Conservation (phyloP, 345 rosid species). For the Acer negundo region DNA sequence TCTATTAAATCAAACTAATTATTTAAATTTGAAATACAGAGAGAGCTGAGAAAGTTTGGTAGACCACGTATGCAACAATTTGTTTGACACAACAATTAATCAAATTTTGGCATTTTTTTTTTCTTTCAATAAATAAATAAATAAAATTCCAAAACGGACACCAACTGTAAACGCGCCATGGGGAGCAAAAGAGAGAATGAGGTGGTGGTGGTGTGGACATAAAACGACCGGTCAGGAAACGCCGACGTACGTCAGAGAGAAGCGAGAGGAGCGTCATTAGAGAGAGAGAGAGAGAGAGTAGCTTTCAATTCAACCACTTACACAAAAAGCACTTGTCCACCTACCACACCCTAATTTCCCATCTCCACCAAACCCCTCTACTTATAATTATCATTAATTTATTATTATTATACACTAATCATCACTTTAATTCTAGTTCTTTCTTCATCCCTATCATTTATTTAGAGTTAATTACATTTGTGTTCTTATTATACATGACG, state of each 20-base stretch:
- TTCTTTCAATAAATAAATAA: too few species aligned
- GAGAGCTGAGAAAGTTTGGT: neutral
- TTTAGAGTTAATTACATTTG: too few species aligned
- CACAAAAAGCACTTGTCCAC: conserved; percentile 19
- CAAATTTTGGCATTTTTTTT: too few species aligned
- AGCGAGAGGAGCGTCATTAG: conserved; percentile 6
- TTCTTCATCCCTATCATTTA: neutral
- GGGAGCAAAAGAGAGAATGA: neutral
- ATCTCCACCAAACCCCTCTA: conserved; percentile 27
- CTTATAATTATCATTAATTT: too few species aligned
- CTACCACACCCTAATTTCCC: conserved; percentile 23
- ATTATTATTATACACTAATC: neutral
- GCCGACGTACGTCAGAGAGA: conserved; percentile 23
- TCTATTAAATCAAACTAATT: too few species aligned
- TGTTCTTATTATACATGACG: neutral
- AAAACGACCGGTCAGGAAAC: conserved; percentile 3
- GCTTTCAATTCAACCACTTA: conserved; percentile 20
- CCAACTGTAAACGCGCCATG: neutral
- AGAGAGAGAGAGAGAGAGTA: neutral
- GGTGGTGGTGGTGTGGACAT: neutral
- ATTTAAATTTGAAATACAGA: too few species aligned
- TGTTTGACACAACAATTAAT: too few species aligned
- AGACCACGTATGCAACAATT: neutral
- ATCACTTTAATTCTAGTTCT: neutral
- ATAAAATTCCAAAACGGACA: too few species aligned